Evolutionary conservation across 2,329 filamentous ascomycete species (phyloP).

Genomic region (Ceratocystis ficicola): DNA sequence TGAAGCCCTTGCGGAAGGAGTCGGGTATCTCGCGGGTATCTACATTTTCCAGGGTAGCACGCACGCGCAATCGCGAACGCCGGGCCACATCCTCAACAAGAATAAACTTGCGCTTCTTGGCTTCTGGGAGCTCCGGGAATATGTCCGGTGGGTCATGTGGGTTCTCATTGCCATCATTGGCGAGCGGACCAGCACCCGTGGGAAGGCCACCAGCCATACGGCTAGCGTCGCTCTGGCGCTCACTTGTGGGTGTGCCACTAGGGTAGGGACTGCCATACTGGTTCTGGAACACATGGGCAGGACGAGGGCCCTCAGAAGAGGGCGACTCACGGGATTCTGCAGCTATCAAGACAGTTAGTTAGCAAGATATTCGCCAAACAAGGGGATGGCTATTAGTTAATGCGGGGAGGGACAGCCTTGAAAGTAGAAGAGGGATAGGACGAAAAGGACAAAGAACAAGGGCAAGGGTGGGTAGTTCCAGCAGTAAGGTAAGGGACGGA

Average conservation of each 20-base stretch:
- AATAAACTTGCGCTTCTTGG: conserved; percentile 92
- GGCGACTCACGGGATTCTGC: conserved; percentile 18
- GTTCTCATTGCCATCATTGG: conserved; percentile 31
- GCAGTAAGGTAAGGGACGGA: neutral
- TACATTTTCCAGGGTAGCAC: conserved; percentile 84
- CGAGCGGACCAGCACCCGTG: neutral
- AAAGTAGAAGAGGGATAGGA: neutral
- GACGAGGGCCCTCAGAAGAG: conserved; percentile 9
- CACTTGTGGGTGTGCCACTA: conserved; percentile 14
- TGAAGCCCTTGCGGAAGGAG: conserved; percentile 80
- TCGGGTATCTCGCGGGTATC: conserved; percentile 94
- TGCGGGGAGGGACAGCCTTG: neutral
- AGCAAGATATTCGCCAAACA: neutral
- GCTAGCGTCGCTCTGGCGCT: conserved; percentile 10
- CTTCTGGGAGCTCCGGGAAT: conserved; percentile 78
- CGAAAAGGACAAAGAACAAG: neutral
- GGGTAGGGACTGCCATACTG: conserved; percentile 16
- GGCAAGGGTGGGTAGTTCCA: conserved; percentile 2
- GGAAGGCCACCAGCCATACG: neutral
- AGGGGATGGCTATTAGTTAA: neutral
- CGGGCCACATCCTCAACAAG: conserved; percentile 82
- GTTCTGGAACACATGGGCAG: conserved; percentile 11
- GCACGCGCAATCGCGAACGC: conserved; percentile 69
- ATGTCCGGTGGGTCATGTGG: conserved; percentile 54
- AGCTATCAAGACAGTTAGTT: neutral